A percentile compares a stretch with the other conserved stretches of the same genome.
Evolutionary conservation across 352 stramenopile species (phyloP).

Genomic region (Globisporangium recalcitrans): DNA sequence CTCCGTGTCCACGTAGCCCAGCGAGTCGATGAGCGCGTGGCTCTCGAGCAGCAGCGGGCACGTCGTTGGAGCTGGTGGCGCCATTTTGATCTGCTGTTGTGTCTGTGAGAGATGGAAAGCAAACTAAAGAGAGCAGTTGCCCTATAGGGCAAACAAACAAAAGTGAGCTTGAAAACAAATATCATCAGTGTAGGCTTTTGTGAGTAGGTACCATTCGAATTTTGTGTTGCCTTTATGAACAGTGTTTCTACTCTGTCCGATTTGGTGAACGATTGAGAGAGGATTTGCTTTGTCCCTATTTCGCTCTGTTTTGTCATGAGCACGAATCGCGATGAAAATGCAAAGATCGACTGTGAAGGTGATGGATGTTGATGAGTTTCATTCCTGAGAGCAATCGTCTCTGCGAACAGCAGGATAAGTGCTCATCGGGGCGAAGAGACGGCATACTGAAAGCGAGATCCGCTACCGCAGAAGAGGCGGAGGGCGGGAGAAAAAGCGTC

Average conservation of each 20-base stretch:
- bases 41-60: constrained; percentile 59
- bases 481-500: constrained; percentile 15
- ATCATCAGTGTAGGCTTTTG: too few relatives aligned
- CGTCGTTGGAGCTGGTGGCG: constrained; percentile 21
- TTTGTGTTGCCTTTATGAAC: neutral
- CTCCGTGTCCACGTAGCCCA: constrained; percentile 73
- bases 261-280: neutral
- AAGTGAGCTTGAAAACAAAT: too few relatives aligned
- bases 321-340: neutral
- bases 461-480: constrained; percentile 16
- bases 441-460: constrained; percentile 3
- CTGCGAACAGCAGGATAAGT: constrained; percentile 43
- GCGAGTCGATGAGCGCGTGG: constrained; percentile 60
- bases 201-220: too few relatives aligned
- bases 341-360: constrained; percentile 1
- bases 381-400: constrained; percentile 35
- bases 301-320: neutral
- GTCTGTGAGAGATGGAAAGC: neutral
- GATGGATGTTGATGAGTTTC: constrained; percentile 37
- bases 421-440: constrained; percentile 35
- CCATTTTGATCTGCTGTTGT: constrained; percentile 17
- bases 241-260: neutral
- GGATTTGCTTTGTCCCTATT: neutral
- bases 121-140: neutral
- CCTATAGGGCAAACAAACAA: neutral